Percentiles rank a stretch among this genome's conserved stretches.
Evolutionary conservation across 129 eudicot genomes (phyloP).

Genomic region (Arctium minus): DNA sequence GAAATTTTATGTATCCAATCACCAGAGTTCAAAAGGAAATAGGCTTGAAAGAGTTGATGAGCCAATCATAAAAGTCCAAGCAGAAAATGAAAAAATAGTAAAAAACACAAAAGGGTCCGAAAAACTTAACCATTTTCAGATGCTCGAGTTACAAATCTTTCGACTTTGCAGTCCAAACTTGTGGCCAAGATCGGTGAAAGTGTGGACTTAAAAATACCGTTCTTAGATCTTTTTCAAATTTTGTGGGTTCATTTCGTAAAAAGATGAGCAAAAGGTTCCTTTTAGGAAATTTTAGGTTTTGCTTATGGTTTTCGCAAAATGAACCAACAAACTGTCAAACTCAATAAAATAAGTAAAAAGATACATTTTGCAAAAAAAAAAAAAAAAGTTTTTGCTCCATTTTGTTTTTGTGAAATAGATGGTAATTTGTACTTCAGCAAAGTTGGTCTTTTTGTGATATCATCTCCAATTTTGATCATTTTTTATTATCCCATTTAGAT

Average conservation of each 20-base stretch:
- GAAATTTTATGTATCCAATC: not conserved
- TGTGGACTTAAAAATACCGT: not conserved
- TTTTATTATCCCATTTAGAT: too few relatives aligned
- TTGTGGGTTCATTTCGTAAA: not conserved
- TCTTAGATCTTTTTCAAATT: too few relatives aligned
- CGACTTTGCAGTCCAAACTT: constrained; percentile 5
- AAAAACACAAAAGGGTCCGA: not conserved
- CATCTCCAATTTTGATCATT: too few relatives aligned
- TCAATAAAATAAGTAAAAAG: too few relatives aligned
- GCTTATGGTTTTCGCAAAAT: not conserved
- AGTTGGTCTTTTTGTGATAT: too few relatives aligned
- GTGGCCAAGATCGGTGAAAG: constrained; percentile 25
- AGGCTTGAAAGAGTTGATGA: not conserved
- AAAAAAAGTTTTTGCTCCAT: too few relatives aligned
- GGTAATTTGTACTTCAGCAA: too few relatives aligned
- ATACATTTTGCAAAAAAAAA: too few relatives aligned
- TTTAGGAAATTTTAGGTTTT: too few relatives aligned
- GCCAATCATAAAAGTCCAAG: not conserved
- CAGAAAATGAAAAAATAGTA: not conserved
- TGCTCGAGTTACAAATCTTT: constrained; percentile 17
- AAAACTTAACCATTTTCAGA: constrained; percentile 16
- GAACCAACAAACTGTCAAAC: too few relatives aligned
- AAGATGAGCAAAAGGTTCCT: not conserved
- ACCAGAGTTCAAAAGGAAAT: not conserved
- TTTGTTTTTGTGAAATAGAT: too few relatives aligned